Evolutionary conservation across 2,329 filamentous ascomycete species (phyloP), one percentile per base, ranked within the genome.

Genomic region (Amesomyces nigricolor): DNA sequence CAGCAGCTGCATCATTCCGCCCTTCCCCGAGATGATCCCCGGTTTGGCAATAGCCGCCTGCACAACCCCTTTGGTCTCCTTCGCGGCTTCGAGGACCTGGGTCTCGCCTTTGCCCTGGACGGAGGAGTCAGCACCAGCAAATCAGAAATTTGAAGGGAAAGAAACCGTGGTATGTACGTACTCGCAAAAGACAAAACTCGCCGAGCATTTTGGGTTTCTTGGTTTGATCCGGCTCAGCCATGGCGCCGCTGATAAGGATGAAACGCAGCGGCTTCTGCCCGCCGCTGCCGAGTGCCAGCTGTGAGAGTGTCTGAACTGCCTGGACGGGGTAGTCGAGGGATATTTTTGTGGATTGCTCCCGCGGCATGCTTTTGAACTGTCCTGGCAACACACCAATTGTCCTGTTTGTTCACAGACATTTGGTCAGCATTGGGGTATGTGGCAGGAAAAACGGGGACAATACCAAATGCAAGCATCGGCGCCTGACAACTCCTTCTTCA

Each of bases 191-290:
- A 7, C 49, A 59, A 54, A 80, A 81, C 40, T 78, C 66, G 0
- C 63, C 62, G 29, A 72, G 60, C 7, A 71, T 60, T 56, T 58
- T 62, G 1, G 71, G 73, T 50, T 66, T 75, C 63, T 78, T 74
- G 11, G 62, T 70, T 17, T 68, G 74, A 46, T 81, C 78, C 1
- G 76, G 71, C 58, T 73, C 71, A 2, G 70, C 69, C 1, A 63
- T 66, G 1, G 66, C 61, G 2, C 78, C 79, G 58, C 78, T 81
- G 57, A 76, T 70, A 61, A 79, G 79, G 2, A 79, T 48, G 56
- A 79, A 80, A 1, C 72, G 72, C 35, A 79, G 67, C 0, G 76
- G 73, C 43, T 64, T 68, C 10, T 38, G 32, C 8, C n/a, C 29
- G 3, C 42, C 4, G 30, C 48, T 10, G 11, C 32, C 17, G 8